Base-by-base conservation (phyloP, 345 rosid genomes). In the Diplotaxis tenuifolia region DNA sequence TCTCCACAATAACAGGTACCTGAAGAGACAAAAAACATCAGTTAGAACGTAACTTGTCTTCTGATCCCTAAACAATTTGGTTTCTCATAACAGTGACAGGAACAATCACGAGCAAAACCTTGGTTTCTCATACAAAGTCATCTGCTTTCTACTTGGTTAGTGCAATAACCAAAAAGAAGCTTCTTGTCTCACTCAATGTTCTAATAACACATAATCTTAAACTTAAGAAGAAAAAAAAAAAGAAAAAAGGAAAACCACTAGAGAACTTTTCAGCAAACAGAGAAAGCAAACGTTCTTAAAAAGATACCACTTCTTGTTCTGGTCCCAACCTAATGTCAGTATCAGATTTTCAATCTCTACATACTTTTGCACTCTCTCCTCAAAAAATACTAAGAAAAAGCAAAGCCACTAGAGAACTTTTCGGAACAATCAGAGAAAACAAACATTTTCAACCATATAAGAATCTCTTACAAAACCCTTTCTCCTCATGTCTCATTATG, bases 1-100 rank as follows among this genome's bases (percentile, higher is more conserved):
- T 81, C 75, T 89, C 97, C 80, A 82, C 50, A 74, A 84, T 70
- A 11, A 86, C 93, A 27, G 84, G 70, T 34, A 65, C 85, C 98
- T 94, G 82, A 1, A 49, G n/a, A 70, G 0, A 61, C 4, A 25
- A 47, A 55, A 38, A 54, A 12, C 49, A 42, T 73, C 7, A 7
- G n/a, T 73, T 7, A 18, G 8, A 65, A 27, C 58, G 20, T 64
- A 27, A 40, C 54, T 25, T 2, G 20, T 54, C 14, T 45, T 66
- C 18, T 42, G 14, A 16, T 54, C 57, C 42, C 14, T 36, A 36
- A n/a, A 36, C 42, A 29, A n/a, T 9, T 4, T 3, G 3, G 29
- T 16, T 16, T 25, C 15, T 52, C 58, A 50, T 7, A 19, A 10
- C 11, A 52, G 47, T 40, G 28, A 57, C n/a, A 57, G 9, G 21